phyloP scores from a whole-genome alignment of 768 basidiomycete species.

The Phlebiopsis flavidoalba region DNA sequence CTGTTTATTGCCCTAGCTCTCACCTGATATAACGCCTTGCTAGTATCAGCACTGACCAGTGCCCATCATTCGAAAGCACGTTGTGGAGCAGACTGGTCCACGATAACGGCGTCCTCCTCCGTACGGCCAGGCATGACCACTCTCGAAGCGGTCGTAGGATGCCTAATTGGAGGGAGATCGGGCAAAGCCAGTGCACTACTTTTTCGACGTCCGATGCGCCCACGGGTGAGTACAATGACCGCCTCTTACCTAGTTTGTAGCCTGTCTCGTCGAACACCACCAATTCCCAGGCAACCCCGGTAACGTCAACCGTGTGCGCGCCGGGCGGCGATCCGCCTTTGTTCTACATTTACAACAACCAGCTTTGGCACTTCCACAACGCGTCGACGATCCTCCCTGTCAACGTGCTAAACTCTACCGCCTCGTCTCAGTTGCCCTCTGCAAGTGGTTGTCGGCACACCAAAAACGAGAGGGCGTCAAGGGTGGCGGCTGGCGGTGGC shows the following conservation, averaged over 20 bases:
- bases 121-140: conserved; percentile 22
- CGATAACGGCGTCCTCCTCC: conserved; percentile 17
- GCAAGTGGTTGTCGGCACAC: conserved; percentile 40
- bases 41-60: conserved; percentile 6
- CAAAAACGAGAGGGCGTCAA: conserved; percentile 33
- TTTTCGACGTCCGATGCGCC: conserved; percentile 17
- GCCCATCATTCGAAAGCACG: conserved; percentile 22
- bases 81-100: conserved; percentile 15
- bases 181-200: conserved; percentile 11
- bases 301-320: conserved; percentile 42
- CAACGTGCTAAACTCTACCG: conserved; percentile 48
- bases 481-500: conserved; percentile 50
- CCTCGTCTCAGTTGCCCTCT: conserved; percentile 37
- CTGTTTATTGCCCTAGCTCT: conserved; percentile 3
- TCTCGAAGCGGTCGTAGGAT: conserved; percentile 20
- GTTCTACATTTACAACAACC: conserved; percentile 49
- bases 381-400: conserved; percentile 51
- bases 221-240: background rate
- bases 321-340: conserved; percentile 33
- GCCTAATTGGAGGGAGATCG: conserved; percentile 1
- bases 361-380: conserved; percentile 52
- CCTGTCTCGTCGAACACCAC: background rate
- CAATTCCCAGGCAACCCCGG: conserved; percentile 39
- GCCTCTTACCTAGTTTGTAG: background rate
- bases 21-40: conserved; percentile 7